Conservation (phyloP, 192 early-diverging fungal genomes). For the Coemansia sp. region DNA sequence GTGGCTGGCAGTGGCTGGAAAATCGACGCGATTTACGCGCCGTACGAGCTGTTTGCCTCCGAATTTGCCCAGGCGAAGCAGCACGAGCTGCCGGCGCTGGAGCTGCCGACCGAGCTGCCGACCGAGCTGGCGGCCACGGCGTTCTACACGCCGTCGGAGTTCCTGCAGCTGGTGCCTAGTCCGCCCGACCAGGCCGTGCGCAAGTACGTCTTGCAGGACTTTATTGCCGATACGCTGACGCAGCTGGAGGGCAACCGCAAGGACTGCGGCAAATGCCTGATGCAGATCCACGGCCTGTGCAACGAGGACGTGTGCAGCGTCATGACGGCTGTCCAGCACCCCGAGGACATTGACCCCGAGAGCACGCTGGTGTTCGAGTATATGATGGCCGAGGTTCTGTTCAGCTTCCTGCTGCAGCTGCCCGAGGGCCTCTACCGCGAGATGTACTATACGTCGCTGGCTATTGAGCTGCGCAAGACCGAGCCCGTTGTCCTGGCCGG, state of each 20-base stretch:
- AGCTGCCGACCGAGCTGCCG: conserved; percentile 37
- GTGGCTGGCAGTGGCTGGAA: conserved; percentile 37
- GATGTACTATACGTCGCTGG: conserved; percentile 55
- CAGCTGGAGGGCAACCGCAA: conserved; percentile 91
- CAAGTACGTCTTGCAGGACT: conserved; percentile 70
- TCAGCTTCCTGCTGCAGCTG: conserved; percentile 59
- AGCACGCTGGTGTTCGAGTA: conserved; percentile 56
- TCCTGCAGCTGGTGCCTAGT: conserved; percentile 43
- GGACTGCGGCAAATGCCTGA: conserved; percentile 76
- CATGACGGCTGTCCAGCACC: conserved; percentile 31
- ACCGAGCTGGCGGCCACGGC: conserved; percentile 6
- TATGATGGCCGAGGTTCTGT: conserved; percentile 57
- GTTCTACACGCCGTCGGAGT: conserved; percentile 34
- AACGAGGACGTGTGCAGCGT: conserved; percentile 53
- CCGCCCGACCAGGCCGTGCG: conserved; percentile 35
- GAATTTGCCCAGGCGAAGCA: conserved; percentile 39
- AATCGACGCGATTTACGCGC: conserved; percentile 35
- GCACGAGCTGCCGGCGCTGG: conserved; percentile 42
- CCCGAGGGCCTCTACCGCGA: conserved; percentile 52
- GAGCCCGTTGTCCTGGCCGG: conserved; percentile 40
- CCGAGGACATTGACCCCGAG: conserved; percentile 38
- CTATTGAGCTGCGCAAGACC: conserved; percentile 55
- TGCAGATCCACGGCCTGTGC: conserved; percentile 62
- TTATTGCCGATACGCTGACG: conserved; percentile 74
- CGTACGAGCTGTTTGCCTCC: conserved; percentile 36